phyloP scores from a whole-genome alignment of 345 rosid species.

The Lepidium didymum region DNA sequence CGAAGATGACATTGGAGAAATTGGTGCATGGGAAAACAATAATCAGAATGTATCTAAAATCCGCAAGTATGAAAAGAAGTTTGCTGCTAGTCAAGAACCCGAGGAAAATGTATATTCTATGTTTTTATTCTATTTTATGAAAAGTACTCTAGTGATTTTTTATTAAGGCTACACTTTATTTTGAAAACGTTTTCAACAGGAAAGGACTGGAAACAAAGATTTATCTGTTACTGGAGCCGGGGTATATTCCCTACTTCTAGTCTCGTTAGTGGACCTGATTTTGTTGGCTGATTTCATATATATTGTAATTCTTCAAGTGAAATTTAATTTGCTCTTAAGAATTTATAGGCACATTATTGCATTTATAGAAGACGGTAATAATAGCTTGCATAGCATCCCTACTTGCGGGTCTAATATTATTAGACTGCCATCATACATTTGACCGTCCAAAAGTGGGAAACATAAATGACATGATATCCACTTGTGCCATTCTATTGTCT shows the following conservation, averaged over 20 bases:
- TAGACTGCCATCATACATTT: conserved; percentile 2
- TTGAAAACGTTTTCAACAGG: conserved; percentile 42
- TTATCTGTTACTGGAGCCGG: conserved; percentile 92
- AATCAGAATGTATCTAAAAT: conserved; percentile 73
- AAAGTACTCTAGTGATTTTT: conserved; percentile 4
- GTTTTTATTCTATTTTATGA: not conserved
- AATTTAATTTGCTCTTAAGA: not conserved
- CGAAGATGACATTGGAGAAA: conserved; percentile 71
- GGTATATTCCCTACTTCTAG: conserved; percentile 42
- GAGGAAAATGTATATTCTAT: conserved; percentile 43
- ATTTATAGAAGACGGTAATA: not conserved
- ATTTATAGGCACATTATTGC: conserved; percentile 9
- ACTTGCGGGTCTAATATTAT: not conserved
- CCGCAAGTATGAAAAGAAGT: conserved; percentile 83
- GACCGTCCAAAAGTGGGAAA: not conserved
- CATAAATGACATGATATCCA: not conserved
- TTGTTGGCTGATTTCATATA: conserved; percentile 13
- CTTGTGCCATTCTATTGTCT: conserved; percentile 7
- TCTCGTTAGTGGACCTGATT: not conserved
- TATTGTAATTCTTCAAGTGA: not conserved
- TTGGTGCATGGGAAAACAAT: conserved; percentile 55
- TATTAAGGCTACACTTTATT: not conserved
- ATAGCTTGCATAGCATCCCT: not conserved
- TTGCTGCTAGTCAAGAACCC: conserved; percentile 72
- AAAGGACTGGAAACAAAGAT: conserved; percentile 61